Conservation (phyloP, 2,329 filamentous ascomycete genomes). For the Lachnellula cervina region DNA sequence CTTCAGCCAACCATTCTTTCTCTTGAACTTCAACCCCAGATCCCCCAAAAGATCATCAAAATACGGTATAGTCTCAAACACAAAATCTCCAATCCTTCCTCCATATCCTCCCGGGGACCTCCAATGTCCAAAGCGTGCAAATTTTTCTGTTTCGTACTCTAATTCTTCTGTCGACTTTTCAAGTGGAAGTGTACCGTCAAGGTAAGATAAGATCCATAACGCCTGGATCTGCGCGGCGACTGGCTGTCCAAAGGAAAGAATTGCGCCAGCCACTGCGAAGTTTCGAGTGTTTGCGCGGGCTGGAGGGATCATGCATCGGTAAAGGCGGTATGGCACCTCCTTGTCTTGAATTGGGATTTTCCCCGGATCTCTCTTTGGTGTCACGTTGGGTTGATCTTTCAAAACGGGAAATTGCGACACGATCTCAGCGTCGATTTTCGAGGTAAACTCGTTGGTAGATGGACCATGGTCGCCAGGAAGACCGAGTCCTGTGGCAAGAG, state of each 20-base stretch:
- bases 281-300: conserved; percentile 36
- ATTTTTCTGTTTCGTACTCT: conserved; percentile 53
- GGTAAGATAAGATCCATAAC: conserved; percentile 62
- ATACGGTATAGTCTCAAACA: conserved; percentile 73
- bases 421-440: conserved; percentile 44
- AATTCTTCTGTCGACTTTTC: conserved; percentile 35
- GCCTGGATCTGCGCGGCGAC: conserved; percentile 45
- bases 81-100: conserved; percentile 59
- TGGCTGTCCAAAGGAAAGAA: conserved; percentile 40
- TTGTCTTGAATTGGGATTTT: neutral
- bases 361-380: neutral
- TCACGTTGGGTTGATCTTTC: conserved; percentile 45
- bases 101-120: conserved; percentile 65
- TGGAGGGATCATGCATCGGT: conserved; percentile 44
- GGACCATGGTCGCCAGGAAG: conserved; percentile 38
- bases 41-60: conserved; percentile 64
- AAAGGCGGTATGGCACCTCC: conserved; percentile 36
- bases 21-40: conserved; percentile 52
- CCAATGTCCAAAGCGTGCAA: conserved; percentile 65
- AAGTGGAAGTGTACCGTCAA: conserved; percentile 44
- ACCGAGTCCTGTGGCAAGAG: conserved; percentile 44
- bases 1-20: conserved; percentile 44
- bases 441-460: conserved; percentile 33
- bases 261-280: conserved; percentile 42
- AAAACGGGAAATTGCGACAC: conserved; percentile 49